Conservation (phyloP, 495 filamentous ascomycete genomes). For the Astrothelium macrocarpum region DNA sequence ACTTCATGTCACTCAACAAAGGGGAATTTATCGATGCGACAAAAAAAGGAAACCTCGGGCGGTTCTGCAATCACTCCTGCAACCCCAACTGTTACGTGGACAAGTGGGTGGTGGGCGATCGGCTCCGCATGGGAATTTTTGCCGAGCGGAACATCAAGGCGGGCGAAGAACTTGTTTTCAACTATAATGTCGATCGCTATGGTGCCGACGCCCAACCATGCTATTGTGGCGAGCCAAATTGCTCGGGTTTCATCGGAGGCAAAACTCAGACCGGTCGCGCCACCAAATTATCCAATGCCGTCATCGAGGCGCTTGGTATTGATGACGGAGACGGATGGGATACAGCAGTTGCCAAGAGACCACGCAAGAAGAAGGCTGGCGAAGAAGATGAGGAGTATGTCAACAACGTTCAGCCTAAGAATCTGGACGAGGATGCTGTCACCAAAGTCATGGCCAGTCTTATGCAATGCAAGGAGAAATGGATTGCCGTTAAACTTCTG, state of each 20-base stretch:
- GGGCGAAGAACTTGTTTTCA: slow-evolving; percentile 97
- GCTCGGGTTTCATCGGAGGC: slow-evolving; percentile 91
- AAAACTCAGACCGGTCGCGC: slow-evolving; percentile 95
- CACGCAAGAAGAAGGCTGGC: slow-evolving; percentile 85
- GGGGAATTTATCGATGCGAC: slow-evolving; percentile 97
- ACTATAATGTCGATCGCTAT: slow-evolving; percentile 99
- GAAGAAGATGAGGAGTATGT: slow-evolving; percentile 97
- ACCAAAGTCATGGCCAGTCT: slow-evolving; percentile 98
- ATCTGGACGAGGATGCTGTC: slow-evolving; percentile 77
- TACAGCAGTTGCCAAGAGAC: slow-evolving; percentile 73
- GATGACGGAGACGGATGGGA: slow-evolving; percentile 92
- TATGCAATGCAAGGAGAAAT: slow-evolving; percentile 98
- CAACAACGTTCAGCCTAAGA: slow-evolving; percentile 75
- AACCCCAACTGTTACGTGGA: slow-evolving; percentile 98
- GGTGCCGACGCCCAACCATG: slow-evolving; percentile 93
- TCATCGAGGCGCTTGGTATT: slow-evolving; percentile 91
- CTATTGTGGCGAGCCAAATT: slow-evolving; percentile 93
- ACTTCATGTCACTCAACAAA: slow-evolving; percentile 98
- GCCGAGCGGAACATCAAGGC: slow-evolving; percentile 74
- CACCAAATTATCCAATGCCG: slow-evolving; percentile 80
- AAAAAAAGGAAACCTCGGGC: slow-evolving; percentile 88
- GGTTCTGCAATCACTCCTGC: slow-evolving; percentile 99
- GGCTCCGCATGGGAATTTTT: slow-evolving; percentile 98
- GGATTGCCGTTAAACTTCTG: slow-evolving; percentile 95
- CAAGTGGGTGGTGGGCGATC: slow-evolving; percentile 99